Conservation (phyloP, 306 rosid species). For the Macrotyloma uniflorum region DNA sequence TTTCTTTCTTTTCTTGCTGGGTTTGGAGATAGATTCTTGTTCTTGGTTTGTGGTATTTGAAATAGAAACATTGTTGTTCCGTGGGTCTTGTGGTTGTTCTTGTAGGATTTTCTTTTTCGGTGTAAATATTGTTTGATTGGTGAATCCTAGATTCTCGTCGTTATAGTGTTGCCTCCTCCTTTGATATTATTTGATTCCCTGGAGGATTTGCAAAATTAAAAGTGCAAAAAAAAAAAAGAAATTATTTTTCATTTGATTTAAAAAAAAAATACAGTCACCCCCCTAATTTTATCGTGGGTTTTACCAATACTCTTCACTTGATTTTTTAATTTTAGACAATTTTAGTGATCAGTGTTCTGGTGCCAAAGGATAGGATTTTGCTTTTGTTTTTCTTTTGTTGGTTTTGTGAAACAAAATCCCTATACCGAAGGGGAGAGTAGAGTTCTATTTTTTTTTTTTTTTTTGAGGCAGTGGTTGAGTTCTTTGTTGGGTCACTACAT, state of each 20-base stretch:
- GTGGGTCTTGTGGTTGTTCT: slow-evolving; percentile 24
- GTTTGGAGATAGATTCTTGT: slow-evolving; percentile 27
- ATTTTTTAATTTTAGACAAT: slow-evolving; percentile 33
- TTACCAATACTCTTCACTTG: slow-evolving; percentile 41
- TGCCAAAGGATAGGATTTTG: slow-evolving; percentile 42
- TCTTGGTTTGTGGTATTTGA: slow-evolving; percentile 26
- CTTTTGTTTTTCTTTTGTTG: not conserved
- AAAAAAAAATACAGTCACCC: slow-evolving; percentile 49
- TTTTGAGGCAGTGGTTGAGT: slow-evolving; percentile 45
- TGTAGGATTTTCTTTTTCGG: slow-evolving; percentile 35
- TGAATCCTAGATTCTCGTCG: slow-evolving; percentile 39
- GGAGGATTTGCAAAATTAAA: slow-evolving; percentile 58
- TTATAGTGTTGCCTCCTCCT: slow-evolving; percentile 50
- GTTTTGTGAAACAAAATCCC: slow-evolving; percentile 40
- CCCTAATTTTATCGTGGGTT: slow-evolving; percentile 79
- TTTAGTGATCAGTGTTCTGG: slow-evolving; percentile 45
- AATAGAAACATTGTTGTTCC: slow-evolving; percentile 13
- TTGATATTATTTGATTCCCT: slow-evolving; percentile 60
- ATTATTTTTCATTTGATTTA: slow-evolving; percentile 23
- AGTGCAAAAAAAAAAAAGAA: slow-evolving; percentile 35
- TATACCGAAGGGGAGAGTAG: slow-evolving; percentile 37
- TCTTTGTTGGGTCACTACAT: slow-evolving; percentile 46
- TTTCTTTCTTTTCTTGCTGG: slow-evolving; percentile 33
- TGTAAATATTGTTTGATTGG: slow-evolving; percentile 59
- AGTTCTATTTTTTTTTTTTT: slow-evolving; percentile 8